These are phyloP conservation scores for Candida andamanensis DNA, from an alignment of 805 yeast genomes.

Conservation along the genomic window DNA sequence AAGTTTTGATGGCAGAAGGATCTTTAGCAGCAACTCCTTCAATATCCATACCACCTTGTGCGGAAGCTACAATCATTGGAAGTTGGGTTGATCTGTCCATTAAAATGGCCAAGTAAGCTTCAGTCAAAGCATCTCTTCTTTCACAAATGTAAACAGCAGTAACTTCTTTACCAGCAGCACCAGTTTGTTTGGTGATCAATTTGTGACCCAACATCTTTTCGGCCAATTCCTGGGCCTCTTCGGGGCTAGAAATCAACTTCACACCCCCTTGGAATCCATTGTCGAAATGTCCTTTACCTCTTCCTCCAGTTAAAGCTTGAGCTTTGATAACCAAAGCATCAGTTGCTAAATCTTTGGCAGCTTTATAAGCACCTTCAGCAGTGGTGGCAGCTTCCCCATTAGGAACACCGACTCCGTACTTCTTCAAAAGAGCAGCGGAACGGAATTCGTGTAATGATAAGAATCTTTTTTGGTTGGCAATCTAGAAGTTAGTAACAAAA, in stretches of 20 bases:
- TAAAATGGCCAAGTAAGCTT: conserved; percentile 90
- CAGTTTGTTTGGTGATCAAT: conserved; percentile 96
- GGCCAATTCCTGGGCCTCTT: conserved; percentile 83
- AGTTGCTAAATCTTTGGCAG: conserved; percentile 70
- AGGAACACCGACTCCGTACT: conserved; percentile 88
- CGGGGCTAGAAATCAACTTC: conserved; percentile 76
- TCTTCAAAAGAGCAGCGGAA: conserved; percentile 78
- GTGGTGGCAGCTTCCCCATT: conserved; percentile 87
- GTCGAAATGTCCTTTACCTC: conserved; percentile 98
- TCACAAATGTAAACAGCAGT: conserved; percentile 95
- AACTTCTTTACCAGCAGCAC: conserved; percentile 94
- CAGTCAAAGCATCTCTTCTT: conserved; percentile 89
- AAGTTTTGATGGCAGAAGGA: conserved; percentile 90
- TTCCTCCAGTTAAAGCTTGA: conserved; percentile 98
- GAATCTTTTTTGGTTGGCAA: conserved; percentile 49
- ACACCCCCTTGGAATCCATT: conserved; percentile 96
- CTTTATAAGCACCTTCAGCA: conserved; percentile 78
- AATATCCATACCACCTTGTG: conserved; percentile 99
- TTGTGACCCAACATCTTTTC: conserved; percentile 87
- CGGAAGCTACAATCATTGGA: conserved; percentile 91
- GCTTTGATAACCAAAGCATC: conserved; percentile 93
- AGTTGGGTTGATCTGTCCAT: conserved; percentile 89
- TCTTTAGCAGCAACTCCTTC: conserved; percentile 93
- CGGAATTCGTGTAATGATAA: conserved; percentile 94
- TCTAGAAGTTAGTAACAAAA: conserved; percentile 1